Conservation (phyloP, 2,329 filamentous ascomycete species). For the Fusarium miscanthi region DNA sequence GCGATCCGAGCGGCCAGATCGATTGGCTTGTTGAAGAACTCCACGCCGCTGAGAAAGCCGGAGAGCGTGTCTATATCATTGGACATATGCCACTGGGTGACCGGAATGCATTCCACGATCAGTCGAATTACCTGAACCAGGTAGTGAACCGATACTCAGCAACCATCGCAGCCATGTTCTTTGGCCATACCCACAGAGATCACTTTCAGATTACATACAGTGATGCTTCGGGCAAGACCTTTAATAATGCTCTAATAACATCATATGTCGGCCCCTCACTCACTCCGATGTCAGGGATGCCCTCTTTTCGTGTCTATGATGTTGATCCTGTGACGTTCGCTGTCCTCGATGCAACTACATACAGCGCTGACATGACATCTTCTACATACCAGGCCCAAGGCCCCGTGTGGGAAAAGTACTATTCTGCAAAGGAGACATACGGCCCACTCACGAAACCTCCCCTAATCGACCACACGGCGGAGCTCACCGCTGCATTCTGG, state of each 20-base stretch:
- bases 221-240: constrained; percentile 56
- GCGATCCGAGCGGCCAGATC: constrained; percentile 64
- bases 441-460: constrained; percentile 58
- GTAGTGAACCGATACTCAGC: constrained; percentile 64
- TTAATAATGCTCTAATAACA: constrained; percentile 58
- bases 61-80: constrained; percentile 66
- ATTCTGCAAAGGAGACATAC: constrained; percentile 67
- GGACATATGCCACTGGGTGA: constrained; percentile 67
- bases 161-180: constrained; percentile 67
- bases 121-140: constrained; percentile 64
- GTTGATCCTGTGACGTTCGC: constrained; percentile 68
- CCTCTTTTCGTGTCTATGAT: constrained; percentile 68
- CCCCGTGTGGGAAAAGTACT: constrained; percentile 66
- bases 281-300: constrained; percentile 65
- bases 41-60: constrained; percentile 61
- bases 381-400: constrained; percentile 56
- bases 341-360: constrained; percentile 64
- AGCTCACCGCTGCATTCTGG: constrained; percentile 69
- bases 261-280: constrained; percentile 66
- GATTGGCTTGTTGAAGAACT: constrained; percentile 66
- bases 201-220: constrained; percentile 67
- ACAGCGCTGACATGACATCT: constrained; percentile 63
- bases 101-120: constrained; percentile 63
- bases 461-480: constrained; percentile 49
- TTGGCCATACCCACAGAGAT: constrained; percentile 67